Base-by-base conservation (phyloP, 208 protist species). In the Acanthamoeba culbertsoni region DNA sequence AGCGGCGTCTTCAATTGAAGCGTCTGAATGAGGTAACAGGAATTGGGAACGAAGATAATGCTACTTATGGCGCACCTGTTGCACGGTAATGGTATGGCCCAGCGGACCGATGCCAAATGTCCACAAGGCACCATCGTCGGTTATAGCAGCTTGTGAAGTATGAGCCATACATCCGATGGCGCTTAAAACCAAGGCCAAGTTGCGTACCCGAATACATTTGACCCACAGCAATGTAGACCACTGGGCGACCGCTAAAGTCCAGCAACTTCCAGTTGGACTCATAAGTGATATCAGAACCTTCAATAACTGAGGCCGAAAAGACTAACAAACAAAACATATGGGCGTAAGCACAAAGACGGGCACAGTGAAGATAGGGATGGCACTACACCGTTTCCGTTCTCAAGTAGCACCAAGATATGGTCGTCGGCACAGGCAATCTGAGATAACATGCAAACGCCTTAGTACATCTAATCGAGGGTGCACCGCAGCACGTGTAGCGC, bases 161-260 rank as follows among this genome's bases (percentile, higher is more conserved):
- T 1, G 16, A 8, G 63, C 63, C 31, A n/a, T 73, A 1, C 16
- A 7, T 6, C 23, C 18, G 7, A 10, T 68, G 23, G 12, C 14
- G 31, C 20, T 10, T 68, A 7, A 68, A 68, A 33, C 59, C 28
- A 37, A 10, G 31, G 26, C 59, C 12, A n/a, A n/a, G 59, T n/a
- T 33, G 28, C 71, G 37, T 31, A 82, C 71, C 71, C 1, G 71
- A 82, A 31, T 82, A 82, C 71, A 82, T 82, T 31, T 82, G 71
- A 23, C 71, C 71, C 8, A 82, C 71, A 16, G 71, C 71, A 14
- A 82, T 31, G 43, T 40, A 37, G 71, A 18, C 28, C 26, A 82
- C 71, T 7, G 71, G 8, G 10, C 53, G n/a, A 43, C 71, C 42
- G 35, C 43, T 43, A 53, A 82, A 82, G 43, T 53, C 1, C 7